Conservation (phyloP, 768 basidiomycete genomes). For the Nevesoporus exiguus region DNA sequence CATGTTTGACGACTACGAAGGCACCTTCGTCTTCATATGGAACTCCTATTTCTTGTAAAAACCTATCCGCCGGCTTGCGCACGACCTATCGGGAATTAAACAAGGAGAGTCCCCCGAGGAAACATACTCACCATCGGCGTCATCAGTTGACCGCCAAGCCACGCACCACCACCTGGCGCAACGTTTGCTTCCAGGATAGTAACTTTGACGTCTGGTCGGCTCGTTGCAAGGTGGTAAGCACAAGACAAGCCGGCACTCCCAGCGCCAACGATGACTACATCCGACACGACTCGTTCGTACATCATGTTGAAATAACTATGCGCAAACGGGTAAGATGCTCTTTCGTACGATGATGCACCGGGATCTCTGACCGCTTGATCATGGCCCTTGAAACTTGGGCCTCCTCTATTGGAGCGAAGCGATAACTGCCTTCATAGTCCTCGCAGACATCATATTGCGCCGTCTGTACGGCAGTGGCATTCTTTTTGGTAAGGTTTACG, state of each 20-base stretch:
- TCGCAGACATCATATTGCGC: conserved; percentile 23
- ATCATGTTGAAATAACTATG: conserved; percentile 67
- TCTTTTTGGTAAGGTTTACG: conserved; percentile 24
- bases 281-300: conserved; percentile 72
- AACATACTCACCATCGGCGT: conserved; percentile 57
- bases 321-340: conserved; percentile 1
- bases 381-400: conserved; percentile 74
- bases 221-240: conserved; percentile 68
- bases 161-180: conserved; percentile 75
- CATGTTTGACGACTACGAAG: conserved; percentile 80
- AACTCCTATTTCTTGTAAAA: conserved; percentile 66
- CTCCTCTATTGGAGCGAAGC: conserved; percentile 72
- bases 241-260: conserved; percentile 69
- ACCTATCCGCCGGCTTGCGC: conserved; percentile 71
- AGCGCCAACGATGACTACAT: conserved; percentile 74
- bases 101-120: not conserved
- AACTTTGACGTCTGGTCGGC: conserved; percentile 62
- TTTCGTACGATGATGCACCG: not conserved
- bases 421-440: conserved; percentile 58
- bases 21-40: conserved; percentile 75
- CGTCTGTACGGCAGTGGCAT: conserved; percentile 5
- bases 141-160: conserved; percentile 80
- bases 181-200: conserved; percentile 74
- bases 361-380: conserved; percentile 56
- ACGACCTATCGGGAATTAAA: conserved; percentile 47